Conservation (phyloP, 306 rosid species). For the Erythrophleum fordii region DNA sequence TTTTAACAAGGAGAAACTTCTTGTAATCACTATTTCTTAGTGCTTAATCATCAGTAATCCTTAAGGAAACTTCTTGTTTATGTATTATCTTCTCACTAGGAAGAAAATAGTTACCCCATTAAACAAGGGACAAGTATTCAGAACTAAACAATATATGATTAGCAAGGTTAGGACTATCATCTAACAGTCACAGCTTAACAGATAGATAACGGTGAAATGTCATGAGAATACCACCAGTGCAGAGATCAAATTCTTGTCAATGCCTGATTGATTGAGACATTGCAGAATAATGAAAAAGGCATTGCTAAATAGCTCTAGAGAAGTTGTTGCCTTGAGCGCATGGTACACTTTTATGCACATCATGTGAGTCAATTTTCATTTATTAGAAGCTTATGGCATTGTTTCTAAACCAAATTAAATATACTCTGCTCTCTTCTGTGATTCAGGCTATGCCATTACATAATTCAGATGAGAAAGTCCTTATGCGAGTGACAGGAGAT, state of each 20-base stretch:
- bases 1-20: neutral
- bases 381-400: slow-evolving; percentile 21
- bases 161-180: neutral
- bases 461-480: slow-evolving; percentile 8
- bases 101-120: neutral
- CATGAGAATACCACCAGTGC: neutral
- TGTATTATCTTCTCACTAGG: neutral
- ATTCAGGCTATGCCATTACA: slow-evolving; percentile 14
- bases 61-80: slow-evolving; percentile 18
- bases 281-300: neutral
- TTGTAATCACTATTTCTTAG: neutral
- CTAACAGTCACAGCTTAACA: neutral
- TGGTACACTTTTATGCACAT: neutral
- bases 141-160: neutral
- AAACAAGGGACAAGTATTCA: neutral
- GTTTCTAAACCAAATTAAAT: slow-evolving; percentile 13
- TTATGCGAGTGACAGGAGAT: slow-evolving; percentile 5
- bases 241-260: neutral
- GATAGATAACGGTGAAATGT: neutral
- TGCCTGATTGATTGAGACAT: neutral
- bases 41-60: neutral
- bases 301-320: neutral
- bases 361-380: neutral
- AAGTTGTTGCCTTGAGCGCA: slow-evolving; percentile 6
- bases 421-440: slow-evolving; percentile 5